Evolutionary conservation across 345 rosid species (phyloP), one percentile per base, ranked within the genome.

Genomic region (Gossypium ekmanianum): DNA sequence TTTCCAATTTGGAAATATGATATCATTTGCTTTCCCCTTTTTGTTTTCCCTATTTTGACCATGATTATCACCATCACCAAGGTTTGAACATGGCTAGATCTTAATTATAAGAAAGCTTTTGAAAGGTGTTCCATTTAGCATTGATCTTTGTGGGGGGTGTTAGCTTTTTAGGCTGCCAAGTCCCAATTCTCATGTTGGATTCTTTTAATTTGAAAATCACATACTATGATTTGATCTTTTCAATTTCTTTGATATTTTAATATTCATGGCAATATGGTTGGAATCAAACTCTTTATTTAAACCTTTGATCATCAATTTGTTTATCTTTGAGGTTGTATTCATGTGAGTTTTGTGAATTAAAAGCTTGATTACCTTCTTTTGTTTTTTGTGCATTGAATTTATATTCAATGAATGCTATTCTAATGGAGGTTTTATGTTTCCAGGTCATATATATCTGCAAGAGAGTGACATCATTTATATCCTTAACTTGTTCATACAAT

Each of bases 381-480:
- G 39, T 34, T 34, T 34, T 34, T 34, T 34, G 39, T 24, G 39
- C 39, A 34, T 34, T 4, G 39, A 34, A 34, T 34, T 34, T 52
- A 34, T 34, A 34, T 34, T 34, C 41, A 4, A 34, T 34, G 59
- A n/a, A 6, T 29, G 56, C 58, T 78, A 14, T 81, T 67, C 78
- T 82, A 57, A 85, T 50, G 17, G 26, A 4, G 65, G 59, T 59
- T 44, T 68, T 9, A 26, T 77, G 71, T 71, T 41, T 78, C 11
- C 86, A 82, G 90, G 73, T 65, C 71, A 77, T 29, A 62, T 22
- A 74, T 51, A 62, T 34, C 74, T 44, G 48, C 63, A 63, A 48
- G 43, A 39, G 55, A 73, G 69, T 26, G 51, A 64, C 68, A 51
- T 41, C 76, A 2, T 7, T 76, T 56, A 48, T 26, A 26, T 27